Conservation (phyloP, 352 stramenopile species). For the Phytopythium boreale region DNA sequence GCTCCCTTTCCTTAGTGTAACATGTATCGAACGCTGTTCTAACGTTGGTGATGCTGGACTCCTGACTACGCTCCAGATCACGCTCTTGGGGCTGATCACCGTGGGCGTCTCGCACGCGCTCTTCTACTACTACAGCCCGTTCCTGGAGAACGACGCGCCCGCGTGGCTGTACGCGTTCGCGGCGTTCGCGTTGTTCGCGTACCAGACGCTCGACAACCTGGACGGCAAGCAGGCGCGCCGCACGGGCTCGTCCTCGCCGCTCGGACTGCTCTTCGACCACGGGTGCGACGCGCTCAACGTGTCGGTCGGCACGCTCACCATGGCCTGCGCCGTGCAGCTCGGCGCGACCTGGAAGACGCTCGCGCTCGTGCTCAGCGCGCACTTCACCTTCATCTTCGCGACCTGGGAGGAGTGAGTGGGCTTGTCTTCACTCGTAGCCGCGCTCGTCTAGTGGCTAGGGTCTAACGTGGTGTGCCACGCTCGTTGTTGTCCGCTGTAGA, state of each 20-base stretch:
- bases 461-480: background rate
- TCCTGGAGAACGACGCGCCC: constrained; percentile 65
- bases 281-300: constrained; percentile 86
- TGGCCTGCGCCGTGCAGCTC: constrained; percentile 73
- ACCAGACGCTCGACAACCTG: constrained; percentile 91
- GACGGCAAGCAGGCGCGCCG: constrained; percentile 98
- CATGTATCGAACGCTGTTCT: background rate
- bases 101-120: constrained; percentile 61
- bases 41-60: too few relatives aligned
- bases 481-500: constrained; percentile 12
- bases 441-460: background rate
- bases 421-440: background rate
- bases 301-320: constrained; percentile 79
- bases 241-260: constrained; percentile 91
- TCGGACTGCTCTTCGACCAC: constrained; percentile 99
- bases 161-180: constrained; percentile 68
- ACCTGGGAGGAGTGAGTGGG: constrained; percentile 80
- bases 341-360: constrained; percentile 80
- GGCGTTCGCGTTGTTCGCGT: constrained; percentile 60
- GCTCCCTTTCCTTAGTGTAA: background rate
- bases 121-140: constrained; percentile 69
- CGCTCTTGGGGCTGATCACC: constrained; percentile 61
- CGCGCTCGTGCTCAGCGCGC: constrained; percentile 63
- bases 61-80: constrained; percentile 57
- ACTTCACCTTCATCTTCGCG: constrained; percentile 84